Base-by-base conservation (phyloP, 2,329 filamentous ascomycete species). In the Scleromitrula shiraiana region DNA sequence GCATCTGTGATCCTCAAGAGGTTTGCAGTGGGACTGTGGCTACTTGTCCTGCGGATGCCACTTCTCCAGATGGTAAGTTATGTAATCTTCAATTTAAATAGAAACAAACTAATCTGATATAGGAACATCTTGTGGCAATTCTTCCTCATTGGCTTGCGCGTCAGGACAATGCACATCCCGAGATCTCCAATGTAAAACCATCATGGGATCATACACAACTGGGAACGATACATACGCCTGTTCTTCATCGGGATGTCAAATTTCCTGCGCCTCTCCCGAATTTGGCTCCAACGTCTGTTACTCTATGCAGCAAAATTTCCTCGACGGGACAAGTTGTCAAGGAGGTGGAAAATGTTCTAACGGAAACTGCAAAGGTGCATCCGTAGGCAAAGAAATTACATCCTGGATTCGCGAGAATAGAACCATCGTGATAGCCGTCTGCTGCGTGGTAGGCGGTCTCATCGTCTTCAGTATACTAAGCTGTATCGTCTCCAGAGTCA, bases 101-200 rank as follows among this genome's bases (percentile, higher is more conserved):
- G 30, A 46, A 29, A 36, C 56, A 57, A 59, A 56, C 24, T 46
- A 19, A 19, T 33, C 4, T 5, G 8, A 19, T 22, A n/a, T 42
- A 66, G 63, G 81, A 27, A 71, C 77, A 4, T 67, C 68, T 15
- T 98, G 93, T 62, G 88, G 88, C 27, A 69, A 71, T 42, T 62
- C 67, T 33, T 54, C 42, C 15, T 58, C 64, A 2, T 75, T 97
- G 26, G 69, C 78, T 26, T 98, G 93, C 64, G 88, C 93, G 24
- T 90, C 85, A 38, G 93, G 93, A 10, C 91, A 97, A 67, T 98
- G 93, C 67, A 98, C 93, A 3, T 93, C 85, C 45, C 83, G 93
- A 54, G 82, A 96, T 65, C 76, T 83, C 62, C 93, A 98, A 69
- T 98, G 93, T 71, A 82, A 83, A 65, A 84, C 81, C 9, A 74